Evolutionary conservation across 2,329 filamentous ascomycete genomes (phyloP).

Genomic region (Fonsecaea monophora): DNA sequence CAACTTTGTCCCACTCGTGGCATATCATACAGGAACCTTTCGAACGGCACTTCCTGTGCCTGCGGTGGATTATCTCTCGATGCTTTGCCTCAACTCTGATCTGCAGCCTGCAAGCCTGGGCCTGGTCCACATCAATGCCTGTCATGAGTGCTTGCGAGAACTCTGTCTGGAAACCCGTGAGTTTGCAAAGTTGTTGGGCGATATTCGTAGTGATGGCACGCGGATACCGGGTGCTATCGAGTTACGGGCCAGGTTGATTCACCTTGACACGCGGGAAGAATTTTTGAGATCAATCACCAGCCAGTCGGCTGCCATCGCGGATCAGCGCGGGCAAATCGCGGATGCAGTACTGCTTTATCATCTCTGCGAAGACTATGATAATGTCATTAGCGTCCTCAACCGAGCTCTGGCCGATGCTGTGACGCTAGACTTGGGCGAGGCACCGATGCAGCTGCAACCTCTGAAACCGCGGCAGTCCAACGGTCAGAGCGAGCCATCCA

Average conservation of each 20-base stretch:
- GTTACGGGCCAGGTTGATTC: constrained; percentile 80
- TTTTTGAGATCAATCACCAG: constrained; percentile 92
- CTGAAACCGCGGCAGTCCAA: constrained; percentile 70
- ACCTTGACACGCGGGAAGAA: constrained; percentile 77
- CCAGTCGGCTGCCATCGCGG: constrained; percentile 88
- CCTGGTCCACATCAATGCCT: constrained; percentile 77
- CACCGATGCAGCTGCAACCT: constrained; percentile 77
- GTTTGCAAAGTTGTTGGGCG: constrained; percentile 90
- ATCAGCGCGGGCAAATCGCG: constrained; percentile 85
- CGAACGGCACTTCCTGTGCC: constrained; percentile 85
- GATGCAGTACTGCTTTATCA: constrained; percentile 96
- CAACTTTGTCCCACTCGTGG: constrained; percentile 92
- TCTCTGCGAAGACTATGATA: constrained; percentile 92
- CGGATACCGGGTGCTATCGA: constrained; percentile 88
- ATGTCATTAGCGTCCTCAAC: constrained; percentile 88
- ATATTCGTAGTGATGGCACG: constrained; percentile 83
- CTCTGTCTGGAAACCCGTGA: constrained; percentile 96
- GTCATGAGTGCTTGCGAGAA: constrained; percentile 90
- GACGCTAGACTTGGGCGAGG: constrained; percentile 82
- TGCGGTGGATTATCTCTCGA: constrained; percentile 88
- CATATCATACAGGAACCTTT: constrained; percentile 96
- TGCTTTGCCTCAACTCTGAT: constrained; percentile 92
- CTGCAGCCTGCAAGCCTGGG: constrained; percentile 72
- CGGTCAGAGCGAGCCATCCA: constrained; percentile 36
- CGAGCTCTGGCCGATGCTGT: constrained; percentile 89